These are phyloP conservation scores for Zanthoxylum bungeanum DNA, from an alignment of 345 rosid genomes.

Conservation along the genomic window DNA sequence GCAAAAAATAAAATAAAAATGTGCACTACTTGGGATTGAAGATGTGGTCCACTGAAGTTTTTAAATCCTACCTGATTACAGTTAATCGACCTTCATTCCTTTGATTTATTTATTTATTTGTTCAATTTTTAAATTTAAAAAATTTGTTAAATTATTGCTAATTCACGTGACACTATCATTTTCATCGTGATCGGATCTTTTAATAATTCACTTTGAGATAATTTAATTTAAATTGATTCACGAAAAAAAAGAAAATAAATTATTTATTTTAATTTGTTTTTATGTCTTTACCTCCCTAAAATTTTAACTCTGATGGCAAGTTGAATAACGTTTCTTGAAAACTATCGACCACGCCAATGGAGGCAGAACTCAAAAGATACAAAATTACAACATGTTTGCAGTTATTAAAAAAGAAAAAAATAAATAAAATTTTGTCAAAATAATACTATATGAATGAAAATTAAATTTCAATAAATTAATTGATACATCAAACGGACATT, in stretches of 20 bases:
- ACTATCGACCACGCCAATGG: too few relatives aligned
- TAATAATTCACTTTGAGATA: neutral
- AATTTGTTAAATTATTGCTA: neutral
- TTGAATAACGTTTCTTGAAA: too few relatives aligned
- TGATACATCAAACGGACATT: too few relatives aligned
- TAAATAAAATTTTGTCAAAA: too few relatives aligned
- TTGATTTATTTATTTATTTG: neutral
- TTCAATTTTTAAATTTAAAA: neutral
- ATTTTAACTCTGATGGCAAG: too few relatives aligned
- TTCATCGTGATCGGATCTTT: neutral
- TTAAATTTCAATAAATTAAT: too few relatives aligned
- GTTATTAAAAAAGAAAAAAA: too few relatives aligned
- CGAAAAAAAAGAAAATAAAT: neutral
- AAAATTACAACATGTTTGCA: too few relatives aligned
- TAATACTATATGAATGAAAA: too few relatives aligned
- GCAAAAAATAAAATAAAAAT: neutral
- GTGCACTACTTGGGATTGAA: neutral
- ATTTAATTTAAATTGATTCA: neutral
- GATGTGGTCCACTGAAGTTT: neutral
- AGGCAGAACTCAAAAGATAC: too few relatives aligned
- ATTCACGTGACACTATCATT: constrained; percentile 11
- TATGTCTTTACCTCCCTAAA: too few relatives aligned
- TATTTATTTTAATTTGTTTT: too few relatives aligned
- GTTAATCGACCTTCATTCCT: neutral
- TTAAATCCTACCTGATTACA: neutral